Conservation (phyloP, 768 basidiomycete genomes). For the Rhodotorula babjevae region DNA sequence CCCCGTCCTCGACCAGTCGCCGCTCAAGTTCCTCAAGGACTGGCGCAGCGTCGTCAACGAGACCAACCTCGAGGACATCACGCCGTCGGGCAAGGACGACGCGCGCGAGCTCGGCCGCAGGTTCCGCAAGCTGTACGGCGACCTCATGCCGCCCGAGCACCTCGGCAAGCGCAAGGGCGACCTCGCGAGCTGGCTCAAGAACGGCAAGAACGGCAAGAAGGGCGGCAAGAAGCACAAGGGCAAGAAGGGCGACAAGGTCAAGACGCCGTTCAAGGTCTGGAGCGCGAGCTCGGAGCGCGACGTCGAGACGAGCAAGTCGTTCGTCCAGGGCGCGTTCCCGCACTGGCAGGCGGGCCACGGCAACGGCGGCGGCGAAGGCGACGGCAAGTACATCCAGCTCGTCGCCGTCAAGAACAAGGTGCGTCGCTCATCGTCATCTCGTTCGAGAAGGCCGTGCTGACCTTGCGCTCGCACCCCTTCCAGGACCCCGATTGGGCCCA, state of each 20-base stretch:
- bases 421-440: background rate
- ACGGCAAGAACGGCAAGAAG: background rate
- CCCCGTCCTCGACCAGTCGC: background rate
- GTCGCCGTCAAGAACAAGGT: slow-evolving; percentile 48
- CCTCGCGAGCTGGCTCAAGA: slow-evolving; percentile 23
- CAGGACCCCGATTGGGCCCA: slow-evolving; percentile 46
- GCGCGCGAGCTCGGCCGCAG: slow-evolving; percentile 41
- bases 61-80: slow-evolving; percentile 47
- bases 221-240: background rate
- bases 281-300: slow-evolving; percentile 46
- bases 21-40: slow-evolving; percentile 46
- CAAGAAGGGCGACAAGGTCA: background rate
- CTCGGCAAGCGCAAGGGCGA: slow-evolving; percentile 18
- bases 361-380: slow-evolving; percentile 45
- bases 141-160: slow-evolving; percentile 36
- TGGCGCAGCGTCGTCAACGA: slow-evolving; percentile 47
- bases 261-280: slow-evolving; percentile 45
- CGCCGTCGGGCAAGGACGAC: slow-evolving; percentile 46
- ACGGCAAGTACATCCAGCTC: slow-evolving; percentile 47
- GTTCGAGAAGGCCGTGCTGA: too few species aligned
- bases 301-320: slow-evolving; percentile 47
- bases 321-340: slow-evolving; percentile 48
- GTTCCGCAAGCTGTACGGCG: slow-evolving; percentile 33
- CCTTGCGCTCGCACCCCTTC: background rate
- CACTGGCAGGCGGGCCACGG: slow-evolving; percentile 46